Percentiles rank a stretch among this genome's conserved stretches.
These are phyloP conservation scores for Chenopodium suecicum DNA, from an alignment of 148 eudicot genomes.

Conservation along the genomic window DNA sequence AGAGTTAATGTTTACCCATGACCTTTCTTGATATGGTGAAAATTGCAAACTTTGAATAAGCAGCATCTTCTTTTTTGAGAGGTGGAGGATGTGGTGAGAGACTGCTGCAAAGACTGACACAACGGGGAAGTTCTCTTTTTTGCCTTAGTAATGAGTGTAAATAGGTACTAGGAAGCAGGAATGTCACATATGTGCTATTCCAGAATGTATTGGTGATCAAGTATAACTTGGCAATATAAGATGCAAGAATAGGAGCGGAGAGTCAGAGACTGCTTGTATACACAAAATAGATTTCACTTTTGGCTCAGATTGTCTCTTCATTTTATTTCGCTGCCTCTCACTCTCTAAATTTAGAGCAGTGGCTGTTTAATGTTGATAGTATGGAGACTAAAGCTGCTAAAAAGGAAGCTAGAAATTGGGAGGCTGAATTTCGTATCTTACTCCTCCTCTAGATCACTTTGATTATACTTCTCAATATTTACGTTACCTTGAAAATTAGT, in stretches of 20 bases:
- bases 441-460: no score
- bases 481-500: no score
- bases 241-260: neutral
- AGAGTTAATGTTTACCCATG: neutral
- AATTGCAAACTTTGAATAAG: neutral
- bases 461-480: no score
- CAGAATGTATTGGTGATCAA: no score
- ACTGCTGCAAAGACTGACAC: neutral
- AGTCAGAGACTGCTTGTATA: neutral
- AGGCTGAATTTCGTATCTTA: no score
- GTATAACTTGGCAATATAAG: neutral
- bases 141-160: neutral
- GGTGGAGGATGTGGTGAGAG: neutral
- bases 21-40: neutral
- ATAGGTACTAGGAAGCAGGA: no score
- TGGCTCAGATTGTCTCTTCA: neutral
- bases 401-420: no score
- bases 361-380: no score
- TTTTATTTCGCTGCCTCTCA: no score
- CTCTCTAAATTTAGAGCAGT: no score
- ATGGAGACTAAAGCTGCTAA: no score
- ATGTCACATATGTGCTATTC: neutral
- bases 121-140: neutral
- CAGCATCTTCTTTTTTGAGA: neutral
- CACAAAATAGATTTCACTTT: neutral